Evolutionary conservation across 768 basidiomycete species (phyloP).

Genomic region (Leccinum barrowsii): DNA sequence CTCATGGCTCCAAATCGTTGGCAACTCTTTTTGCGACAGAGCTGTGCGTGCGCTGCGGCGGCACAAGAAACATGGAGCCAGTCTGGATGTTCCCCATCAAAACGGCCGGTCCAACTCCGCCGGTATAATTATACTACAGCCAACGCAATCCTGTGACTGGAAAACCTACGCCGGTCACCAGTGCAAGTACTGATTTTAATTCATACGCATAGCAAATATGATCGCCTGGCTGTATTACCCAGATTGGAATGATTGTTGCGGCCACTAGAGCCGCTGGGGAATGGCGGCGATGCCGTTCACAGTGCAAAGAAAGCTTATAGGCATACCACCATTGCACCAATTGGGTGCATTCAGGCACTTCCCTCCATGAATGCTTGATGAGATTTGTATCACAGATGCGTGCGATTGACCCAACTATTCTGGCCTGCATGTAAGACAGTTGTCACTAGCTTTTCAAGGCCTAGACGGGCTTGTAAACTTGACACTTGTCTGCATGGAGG

Average conservation of each 20-base stretch:
- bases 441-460: too few relatives aligned
- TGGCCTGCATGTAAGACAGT: too few relatives aligned
- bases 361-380: neutral
- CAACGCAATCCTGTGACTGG: neutral
- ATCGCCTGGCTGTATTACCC: neutral
- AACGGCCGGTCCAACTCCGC: neutral
- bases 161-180: neutral
- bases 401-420: too few relatives aligned
- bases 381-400: neutral
- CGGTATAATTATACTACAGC: neutral
- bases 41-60: neutral
- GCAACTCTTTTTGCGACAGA: neutral
- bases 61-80: neutral
- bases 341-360: neutral
- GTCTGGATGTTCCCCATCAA: neutral
- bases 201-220: constrained; percentile 1
- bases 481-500: too few relatives aligned
- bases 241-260: neutral
- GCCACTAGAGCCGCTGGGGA: neutral
- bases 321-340: neutral
- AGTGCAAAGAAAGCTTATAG: neutral
- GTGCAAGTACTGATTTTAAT: neutral
- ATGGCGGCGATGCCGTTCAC: neutral
- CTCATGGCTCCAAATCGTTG: too few relatives aligned
- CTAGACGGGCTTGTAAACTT: too few relatives aligned